Conservation (phyloP, 1,284 basidiomycete species). For the Boletus semigastroideus region DNA sequence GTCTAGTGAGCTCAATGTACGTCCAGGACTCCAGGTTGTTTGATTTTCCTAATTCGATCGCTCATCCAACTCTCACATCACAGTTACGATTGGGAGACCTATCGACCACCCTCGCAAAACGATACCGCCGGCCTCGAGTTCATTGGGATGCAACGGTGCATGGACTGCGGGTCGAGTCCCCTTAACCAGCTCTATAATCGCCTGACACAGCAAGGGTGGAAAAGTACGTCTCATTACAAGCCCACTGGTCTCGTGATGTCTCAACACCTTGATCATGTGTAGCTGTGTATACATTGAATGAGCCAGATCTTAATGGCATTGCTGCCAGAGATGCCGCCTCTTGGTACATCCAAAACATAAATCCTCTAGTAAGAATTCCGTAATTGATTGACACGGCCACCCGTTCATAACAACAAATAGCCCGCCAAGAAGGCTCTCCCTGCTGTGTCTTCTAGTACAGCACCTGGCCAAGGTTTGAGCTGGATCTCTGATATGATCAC, state of each 20-base stretch:
- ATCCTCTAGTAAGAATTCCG: conserved; percentile 31
- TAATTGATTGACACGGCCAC: background rate
- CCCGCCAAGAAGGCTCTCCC: conserved; percentile 36
- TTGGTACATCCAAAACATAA: conserved; percentile 39
- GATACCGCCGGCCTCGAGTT: conserved; percentile 36
- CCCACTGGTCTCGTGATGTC: background rate
- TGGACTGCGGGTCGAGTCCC: conserved; percentile 38
- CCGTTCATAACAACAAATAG: conserved; percentile 16
- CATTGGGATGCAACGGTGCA: conserved; percentile 42
- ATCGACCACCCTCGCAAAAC: conserved; percentile 30
- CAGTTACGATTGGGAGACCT: conserved; percentile 41
- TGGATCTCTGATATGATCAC: conserved; percentile 37
- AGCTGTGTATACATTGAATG: conserved; percentile 40
- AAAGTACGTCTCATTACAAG: conserved; percentile 19
- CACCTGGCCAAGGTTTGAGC: conserved; percentile 30
- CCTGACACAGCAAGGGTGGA: conserved; percentile 33
- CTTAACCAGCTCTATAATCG: conserved; percentile 33
- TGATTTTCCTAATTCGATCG: background rate
- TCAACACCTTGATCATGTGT: background rate
- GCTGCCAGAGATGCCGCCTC: conserved; percentile 30
- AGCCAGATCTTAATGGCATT: conserved; percentile 34
- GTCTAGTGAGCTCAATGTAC: conserved; percentile 36
- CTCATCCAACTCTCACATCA: background rate
- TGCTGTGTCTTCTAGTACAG: conserved; percentile 31
- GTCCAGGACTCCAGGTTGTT: background rate